Base-by-base conservation (phyloP, 495 filamentous ascomycete species). In the Tricharina praecox region DNA sequence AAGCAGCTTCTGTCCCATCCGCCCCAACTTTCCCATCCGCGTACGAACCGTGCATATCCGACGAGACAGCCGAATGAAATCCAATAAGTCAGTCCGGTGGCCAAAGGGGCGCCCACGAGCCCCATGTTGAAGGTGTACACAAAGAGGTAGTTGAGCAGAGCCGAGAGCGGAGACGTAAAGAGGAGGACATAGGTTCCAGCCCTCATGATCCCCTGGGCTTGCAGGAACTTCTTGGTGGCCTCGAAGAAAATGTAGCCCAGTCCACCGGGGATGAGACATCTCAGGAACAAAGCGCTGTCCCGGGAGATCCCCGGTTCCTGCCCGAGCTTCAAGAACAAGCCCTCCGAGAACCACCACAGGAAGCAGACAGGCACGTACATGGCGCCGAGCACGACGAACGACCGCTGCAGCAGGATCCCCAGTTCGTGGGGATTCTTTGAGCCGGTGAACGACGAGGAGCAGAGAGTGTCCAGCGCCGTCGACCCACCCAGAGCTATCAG, bases 161-260 rank as follows among this genome's bases (percentile, higher is more conserved):
- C 80, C 57, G 83, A 88, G 45, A 92, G 56, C 0, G 84, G 85
- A 0, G 83, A 87, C 0, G 82, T 90, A 43, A 93, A 74, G 3
- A 90, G 59, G 11, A 94, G 71, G 8, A 88, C 83, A 52, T 92
- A 92, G 0, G 85, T 93, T 24, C 85, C 86, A 0, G 85, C 82
- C 10, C 76, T 70, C 75, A 93, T 92, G 47, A 93, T 85, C 45
- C 80, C 82, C 68, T 94, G 86, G 2, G 86, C 86, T 62, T 93
- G 86, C 11, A 94, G 66, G 55, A 78, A 94, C 63, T 94, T 94
- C 64, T 94, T 94, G 74, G 85, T 78, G 10, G 75, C 66, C 62
- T 94, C 86, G 55, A 94, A 94, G 61, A 84, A 93, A 36, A 93
- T 77, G 62, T 94, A 93, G 1, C 85, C 86, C 38, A 94, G 55